Conservation (phyloP, 306 rosid species). For the Herpetospermum pedunculosum region DNA sequence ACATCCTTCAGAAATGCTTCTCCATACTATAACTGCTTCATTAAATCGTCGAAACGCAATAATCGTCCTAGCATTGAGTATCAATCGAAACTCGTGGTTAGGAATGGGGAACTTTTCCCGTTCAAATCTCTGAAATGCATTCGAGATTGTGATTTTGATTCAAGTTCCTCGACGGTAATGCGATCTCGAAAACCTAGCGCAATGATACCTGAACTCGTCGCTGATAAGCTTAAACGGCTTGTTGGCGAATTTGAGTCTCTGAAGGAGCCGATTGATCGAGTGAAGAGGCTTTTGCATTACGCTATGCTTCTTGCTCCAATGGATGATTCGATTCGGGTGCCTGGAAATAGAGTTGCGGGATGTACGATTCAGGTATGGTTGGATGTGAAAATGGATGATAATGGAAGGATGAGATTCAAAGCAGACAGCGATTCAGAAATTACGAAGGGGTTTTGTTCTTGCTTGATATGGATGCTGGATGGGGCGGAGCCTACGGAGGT, state of each 20-base stretch:
- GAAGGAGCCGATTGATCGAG: slow-evolving; percentile 55
- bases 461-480: slow-evolving; percentile 53
- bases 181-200: slow-evolving; percentile 7
- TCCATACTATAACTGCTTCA: neutral
- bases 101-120: neutral
- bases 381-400: slow-evolving; percentile 36
- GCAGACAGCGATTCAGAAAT: slow-evolving; percentile 88
- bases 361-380: slow-evolving; percentile 73
- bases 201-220: neutral
- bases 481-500: slow-evolving; percentile 53
- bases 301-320: slow-evolving; percentile 41
- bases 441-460: slow-evolving; percentile 65
- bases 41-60: neutral
- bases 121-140: slow-evolving; percentile 8
- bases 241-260: slow-evolving; percentile 46
- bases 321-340: slow-evolving; percentile 17
- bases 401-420: slow-evolving; percentile 40
- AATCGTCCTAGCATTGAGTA: neutral
- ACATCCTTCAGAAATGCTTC: neutral
- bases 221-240: slow-evolving; percentile 20
- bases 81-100: neutral
- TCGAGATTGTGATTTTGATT: neutral
- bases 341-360: slow-evolving; percentile 44
- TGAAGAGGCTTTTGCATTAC: slow-evolving; percentile 52
- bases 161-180: neutral